A percentile compares a stretch with the other conserved stretches of the same genome.
Evolutionary conservation across 2,329 filamentous ascomycete species (phyloP).

Genomic region (Didymella pinodella): DNA sequence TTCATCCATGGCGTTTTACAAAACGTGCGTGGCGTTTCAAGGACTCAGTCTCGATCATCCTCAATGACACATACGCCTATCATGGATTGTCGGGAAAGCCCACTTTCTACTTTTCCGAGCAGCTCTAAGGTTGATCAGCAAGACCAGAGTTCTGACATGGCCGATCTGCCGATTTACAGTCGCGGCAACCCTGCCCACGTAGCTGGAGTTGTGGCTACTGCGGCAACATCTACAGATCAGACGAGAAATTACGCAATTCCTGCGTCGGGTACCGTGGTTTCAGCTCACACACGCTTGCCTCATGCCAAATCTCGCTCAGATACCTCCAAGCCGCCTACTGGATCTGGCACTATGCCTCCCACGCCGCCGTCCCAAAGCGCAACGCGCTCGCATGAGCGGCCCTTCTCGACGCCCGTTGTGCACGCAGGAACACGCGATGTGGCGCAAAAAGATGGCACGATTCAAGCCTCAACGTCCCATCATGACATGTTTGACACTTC

Average conservation of each 20-base stretch:
- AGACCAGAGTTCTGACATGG: background rate
- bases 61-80: slow-evolving; percentile 22
- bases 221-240: slow-evolving; percentile 18
- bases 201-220: slow-evolving; percentile 7
- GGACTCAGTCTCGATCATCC: slow-evolving; percentile 29
- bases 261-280: slow-evolving; percentile 1
- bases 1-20: slow-evolving; percentile 36
- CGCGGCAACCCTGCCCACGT: slow-evolving; percentile 5
- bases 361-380: slow-evolving; percentile 21
- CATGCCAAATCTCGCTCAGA: slow-evolving; percentile 10
- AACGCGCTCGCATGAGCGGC: slow-evolving; percentile 26
- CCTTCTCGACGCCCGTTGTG: slow-evolving; percentile 29
- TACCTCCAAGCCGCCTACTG: slow-evolving; percentile 9
- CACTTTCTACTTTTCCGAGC: slow-evolving; percentile 14
- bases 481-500: slow-evolving; percentile 32
- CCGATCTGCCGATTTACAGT: background rate
- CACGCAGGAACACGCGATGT: slow-evolving; percentile 34
- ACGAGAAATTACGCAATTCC: slow-evolving; percentile 24
- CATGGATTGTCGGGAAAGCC: slow-evolving; percentile 17
- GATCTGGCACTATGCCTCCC: slow-evolving; percentile 17
- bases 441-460: slow-evolving; percentile 24
- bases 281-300: slow-evolving; percentile 20
- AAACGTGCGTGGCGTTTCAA: slow-evolving; percentile 33
- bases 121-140: slow-evolving; percentile 8
- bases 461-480: slow-evolving; percentile 22